Percentiles rank a stretch among this genome's conserved stretches.
phyloP scores from a whole-genome alignment of 192 early-diverging fungal species.

The Coemansia sp. region DNA sequence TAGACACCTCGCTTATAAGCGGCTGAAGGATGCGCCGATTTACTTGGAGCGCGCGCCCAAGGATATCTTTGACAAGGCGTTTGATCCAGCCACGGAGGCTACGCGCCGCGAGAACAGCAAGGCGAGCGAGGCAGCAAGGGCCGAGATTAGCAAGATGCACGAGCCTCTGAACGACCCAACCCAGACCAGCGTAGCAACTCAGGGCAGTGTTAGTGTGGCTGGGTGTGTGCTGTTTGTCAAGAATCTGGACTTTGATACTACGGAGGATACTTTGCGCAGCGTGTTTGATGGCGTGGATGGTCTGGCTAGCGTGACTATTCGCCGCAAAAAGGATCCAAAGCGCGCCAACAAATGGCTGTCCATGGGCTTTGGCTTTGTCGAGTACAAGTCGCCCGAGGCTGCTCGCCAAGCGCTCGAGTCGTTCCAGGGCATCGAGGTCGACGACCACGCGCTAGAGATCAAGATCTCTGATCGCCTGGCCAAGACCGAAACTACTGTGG shows the following conservation, averaged over 20 bases:
- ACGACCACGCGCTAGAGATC: slow-evolving; percentile 85
- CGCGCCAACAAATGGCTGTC: slow-evolving; percentile 70
- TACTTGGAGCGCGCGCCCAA: slow-evolving; percentile 93
- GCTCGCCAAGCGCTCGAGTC: slow-evolving; percentile 83
- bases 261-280: slow-evolving; percentile 69
- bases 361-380: slow-evolving; percentile 98
- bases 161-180: slow-evolving; percentile 55
- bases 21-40: slow-evolving; percentile 86
- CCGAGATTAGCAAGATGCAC: slow-evolving; percentile 30
- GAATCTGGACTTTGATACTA: slow-evolving; percentile 92
- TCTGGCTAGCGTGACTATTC: slow-evolving; percentile 76
- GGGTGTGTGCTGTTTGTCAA: slow-evolving; percentile 92
- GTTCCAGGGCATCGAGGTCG: slow-evolving; percentile 82
- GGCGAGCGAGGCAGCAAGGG: slow-evolving; percentile 37
- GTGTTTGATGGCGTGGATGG: slow-evolving; percentile 77
- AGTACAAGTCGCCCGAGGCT: slow-evolving; percentile 79
- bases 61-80: slow-evolving; percentile 70
- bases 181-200: slow-evolving; percentile 29
- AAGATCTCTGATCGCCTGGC: slow-evolving; percentile 81
- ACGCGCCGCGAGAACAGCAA: slow-evolving; percentile 39
- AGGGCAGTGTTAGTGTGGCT: slow-evolving; percentile 39
- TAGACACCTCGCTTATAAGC: slow-evolving; percentile 82
- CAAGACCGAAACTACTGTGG: slow-evolving; percentile 27
- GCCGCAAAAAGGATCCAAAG: slow-evolving; percentile 85
- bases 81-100: slow-evolving; percentile 39